These are phyloP conservation scores for Halenospora varia DNA, from an alignment of 495 filamentous ascomycete genomes.

Conservation along the genomic window DNA sequence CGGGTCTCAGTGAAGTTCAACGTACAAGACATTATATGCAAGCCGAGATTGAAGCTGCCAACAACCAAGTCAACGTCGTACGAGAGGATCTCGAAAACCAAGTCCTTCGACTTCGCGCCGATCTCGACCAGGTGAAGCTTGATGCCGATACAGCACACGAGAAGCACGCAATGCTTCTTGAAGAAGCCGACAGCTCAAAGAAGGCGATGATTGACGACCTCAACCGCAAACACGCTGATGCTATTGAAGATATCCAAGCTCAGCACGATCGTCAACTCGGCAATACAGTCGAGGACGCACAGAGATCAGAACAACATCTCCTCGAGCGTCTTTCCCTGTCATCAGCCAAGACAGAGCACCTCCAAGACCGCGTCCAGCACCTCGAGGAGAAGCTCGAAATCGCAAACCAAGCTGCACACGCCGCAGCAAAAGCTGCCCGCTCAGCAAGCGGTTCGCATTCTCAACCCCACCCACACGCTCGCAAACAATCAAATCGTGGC, in stretches of 20 bases:
- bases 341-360: constrained; percentile 71
- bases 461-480: constrained; percentile 33
- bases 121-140: constrained; percentile 66
- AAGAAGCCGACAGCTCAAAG: constrained; percentile 65
- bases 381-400: constrained; percentile 89
- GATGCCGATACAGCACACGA: constrained; percentile 71
- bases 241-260: constrained; percentile 58
- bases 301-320: constrained; percentile 62
- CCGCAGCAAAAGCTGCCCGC: constrained; percentile 68
- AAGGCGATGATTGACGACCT: constrained; percentile 64
- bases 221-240: constrained; percentile 65
- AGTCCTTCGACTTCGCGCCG: constrained; percentile 57
- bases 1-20: constrained; percentile 69
- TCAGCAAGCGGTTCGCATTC: constrained; percentile 20
- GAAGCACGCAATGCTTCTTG: constrained; percentile 70
- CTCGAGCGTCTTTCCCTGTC: constrained; percentile 70
- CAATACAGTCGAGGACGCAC: constrained; percentile 67
- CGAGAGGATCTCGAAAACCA: constrained; percentile 74
- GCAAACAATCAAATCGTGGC: too few relatives aligned
- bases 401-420: constrained; percentile 82
- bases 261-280: constrained; percentile 70
- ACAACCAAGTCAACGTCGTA: constrained; percentile 75
- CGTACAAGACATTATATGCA: constrained; percentile 74
- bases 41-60: constrained; percentile 73
- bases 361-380: constrained; percentile 74